Conservation (phyloP, 1,284 basidiomycete species). For the Irpex sp. region DNA sequence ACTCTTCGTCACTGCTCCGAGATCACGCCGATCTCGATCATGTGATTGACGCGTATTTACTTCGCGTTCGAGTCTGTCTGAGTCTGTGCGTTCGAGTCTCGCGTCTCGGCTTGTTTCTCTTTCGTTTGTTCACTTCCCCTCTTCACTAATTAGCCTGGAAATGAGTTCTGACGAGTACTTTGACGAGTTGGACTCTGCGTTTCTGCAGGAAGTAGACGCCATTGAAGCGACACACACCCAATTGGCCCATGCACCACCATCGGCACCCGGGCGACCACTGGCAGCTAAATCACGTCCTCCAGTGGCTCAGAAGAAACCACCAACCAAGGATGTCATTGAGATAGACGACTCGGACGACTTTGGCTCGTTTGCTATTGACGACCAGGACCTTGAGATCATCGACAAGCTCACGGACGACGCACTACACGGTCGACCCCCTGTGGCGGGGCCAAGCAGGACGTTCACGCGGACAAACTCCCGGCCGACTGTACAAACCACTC, state of each 20-base stretch:
- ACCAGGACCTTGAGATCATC: conserved; percentile 43
- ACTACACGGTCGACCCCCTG: conserved; percentile 13
- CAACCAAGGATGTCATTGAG: conserved; percentile 20
- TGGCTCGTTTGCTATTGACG: conserved; percentile 52
- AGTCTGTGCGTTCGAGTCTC: neutral
- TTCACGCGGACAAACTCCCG: conserved; percentile 16
- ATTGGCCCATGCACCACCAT: conserved; percentile 14
- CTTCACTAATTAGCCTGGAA: neutral
- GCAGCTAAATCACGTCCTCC: neutral
- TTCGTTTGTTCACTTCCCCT: neutral
- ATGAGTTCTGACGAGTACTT: conserved; percentile 72
- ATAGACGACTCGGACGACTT: conserved; percentile 43
- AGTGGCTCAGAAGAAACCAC: conserved; percentile 11
- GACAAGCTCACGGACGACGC: conserved; percentile 45
- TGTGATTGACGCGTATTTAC: conserved; percentile 6
- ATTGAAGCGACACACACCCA: conserved; percentile 56
- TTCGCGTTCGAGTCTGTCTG: too few species aligned
- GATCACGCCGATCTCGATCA: neutral
- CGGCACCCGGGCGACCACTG: conserved; percentile 3
- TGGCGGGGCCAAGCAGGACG: conserved; percentile 34
- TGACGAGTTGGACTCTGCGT: conserved; percentile 47
- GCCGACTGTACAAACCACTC: conserved; percentile 53
- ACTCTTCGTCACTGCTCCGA: too few species aligned
- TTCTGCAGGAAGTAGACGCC: conserved; percentile 51
- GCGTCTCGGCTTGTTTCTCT: neutral